Conservation (phyloP, 2,329 filamentous ascomycete genomes). For the Botrytis fabae region DNA sequence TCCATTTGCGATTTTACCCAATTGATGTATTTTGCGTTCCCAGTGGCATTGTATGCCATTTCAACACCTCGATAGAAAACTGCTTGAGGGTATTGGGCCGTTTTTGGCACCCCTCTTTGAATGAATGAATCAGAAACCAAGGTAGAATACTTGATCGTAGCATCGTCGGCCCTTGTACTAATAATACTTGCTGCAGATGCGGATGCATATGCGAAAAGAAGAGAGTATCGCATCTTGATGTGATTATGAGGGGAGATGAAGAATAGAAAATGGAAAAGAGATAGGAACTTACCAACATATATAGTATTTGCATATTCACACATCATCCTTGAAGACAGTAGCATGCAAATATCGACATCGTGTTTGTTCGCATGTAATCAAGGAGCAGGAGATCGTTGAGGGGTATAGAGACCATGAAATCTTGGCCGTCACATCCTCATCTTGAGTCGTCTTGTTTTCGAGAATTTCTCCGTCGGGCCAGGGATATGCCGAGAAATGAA, state of each 20-base stretch:
- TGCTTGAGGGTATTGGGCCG: slow-evolving; percentile 16
- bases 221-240: slow-evolving; percentile 5
- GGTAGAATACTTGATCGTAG: slow-evolving; percentile 10
- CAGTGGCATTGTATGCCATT: slow-evolving; percentile 45
- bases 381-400: not conserved
- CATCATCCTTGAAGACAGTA: not conserved
- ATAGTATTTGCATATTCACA: not conserved
- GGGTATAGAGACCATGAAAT: not conserved
- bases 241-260: not conserved
- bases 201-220: slow-evolving; percentile 9
- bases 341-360: not conserved
- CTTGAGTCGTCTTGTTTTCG: not conserved
- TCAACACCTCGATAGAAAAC: slow-evolving; percentile 23
- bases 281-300: not conserved
- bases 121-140: slow-evolving; percentile 20
- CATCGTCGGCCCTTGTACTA: not conserved
- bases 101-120: slow-evolving; percentile 10
- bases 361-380: not conserved
- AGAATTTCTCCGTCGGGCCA: slow-evolving; percentile 14
- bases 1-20: slow-evolving; percentile 51
- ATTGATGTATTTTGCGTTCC: slow-evolving; percentile 47
- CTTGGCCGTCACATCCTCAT: slow-evolving; percentile 1
- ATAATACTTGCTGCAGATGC: slow-evolving; percentile 1
- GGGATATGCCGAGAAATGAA: not conserved
- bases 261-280: not conserved